Conservation (phyloP, 495 filamentous ascomycete genomes). For the Lepraria neglecta region DNA sequence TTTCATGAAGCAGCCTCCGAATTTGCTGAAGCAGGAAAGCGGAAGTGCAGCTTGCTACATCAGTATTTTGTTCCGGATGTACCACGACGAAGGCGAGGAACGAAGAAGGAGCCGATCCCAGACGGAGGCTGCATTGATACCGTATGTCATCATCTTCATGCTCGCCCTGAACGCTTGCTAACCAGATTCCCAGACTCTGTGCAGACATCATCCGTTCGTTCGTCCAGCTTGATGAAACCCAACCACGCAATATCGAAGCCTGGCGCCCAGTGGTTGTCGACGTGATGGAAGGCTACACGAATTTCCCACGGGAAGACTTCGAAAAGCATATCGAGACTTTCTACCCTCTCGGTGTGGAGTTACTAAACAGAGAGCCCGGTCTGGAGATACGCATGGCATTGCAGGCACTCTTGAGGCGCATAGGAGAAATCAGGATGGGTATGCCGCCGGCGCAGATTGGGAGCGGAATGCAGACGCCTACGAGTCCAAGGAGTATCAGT, state of each 20-base stretch:
- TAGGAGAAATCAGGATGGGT: constrained; percentile 77
- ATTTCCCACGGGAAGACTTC: constrained; percentile 80
- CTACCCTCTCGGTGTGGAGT: constrained; percentile 76
- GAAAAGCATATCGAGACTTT: constrained; percentile 70
- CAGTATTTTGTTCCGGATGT: constrained; percentile 92
- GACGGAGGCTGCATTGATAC: constrained; percentile 86
- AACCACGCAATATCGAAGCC: constrained; percentile 90
- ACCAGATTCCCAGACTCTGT: constrained; percentile 54
- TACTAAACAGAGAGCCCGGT: constrained; percentile 76
- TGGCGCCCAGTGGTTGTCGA: constrained; percentile 97
- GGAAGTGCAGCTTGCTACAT: constrained; percentile 91
- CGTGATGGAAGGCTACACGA: constrained; percentile 89
- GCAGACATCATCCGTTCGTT: constrained; percentile 85
- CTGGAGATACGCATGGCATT: constrained; percentile 68
- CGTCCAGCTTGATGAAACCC: constrained; percentile 77
- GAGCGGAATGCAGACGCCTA: constrained; percentile 35
- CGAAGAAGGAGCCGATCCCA: constrained; percentile 67
- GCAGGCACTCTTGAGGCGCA: constrained; percentile 64
- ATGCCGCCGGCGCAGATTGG: constrained; percentile 36
- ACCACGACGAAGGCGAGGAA: constrained; percentile 79
- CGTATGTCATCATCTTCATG: constrained; percentile 43
- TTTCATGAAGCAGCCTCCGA: constrained; percentile 99
- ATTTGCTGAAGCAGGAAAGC: constrained; percentile 95
- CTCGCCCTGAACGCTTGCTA: constrained; percentile 1
- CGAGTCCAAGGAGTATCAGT: constrained; percentile 40